Percentiles rank a stretch among this genome's conserved stretches.
Evolutionary conservation across 768 basidiomycete genomes (phyloP).

Genomic region (Boletus subcaerulescens): DNA sequence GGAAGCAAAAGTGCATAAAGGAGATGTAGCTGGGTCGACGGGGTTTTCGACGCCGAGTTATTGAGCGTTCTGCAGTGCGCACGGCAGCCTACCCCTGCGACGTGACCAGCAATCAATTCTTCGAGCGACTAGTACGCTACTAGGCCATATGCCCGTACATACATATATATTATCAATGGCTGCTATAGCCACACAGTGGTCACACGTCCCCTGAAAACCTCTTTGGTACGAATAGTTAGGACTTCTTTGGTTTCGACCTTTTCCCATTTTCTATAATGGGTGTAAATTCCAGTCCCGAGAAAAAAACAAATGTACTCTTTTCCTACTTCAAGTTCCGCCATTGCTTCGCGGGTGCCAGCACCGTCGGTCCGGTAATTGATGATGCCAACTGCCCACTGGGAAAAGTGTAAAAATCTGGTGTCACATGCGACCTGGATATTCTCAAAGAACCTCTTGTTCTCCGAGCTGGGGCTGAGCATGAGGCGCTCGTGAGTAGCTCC

Average conservation of each 20-base stretch:
- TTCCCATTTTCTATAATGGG: constrained; percentile 18
- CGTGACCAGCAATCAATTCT: not conserved
- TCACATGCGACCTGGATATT: constrained; percentile 15
- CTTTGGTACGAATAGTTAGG: constrained; percentile 17
- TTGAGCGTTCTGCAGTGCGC: not conserved
- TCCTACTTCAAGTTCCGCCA: constrained; percentile 11
- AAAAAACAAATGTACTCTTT: constrained; percentile 22
- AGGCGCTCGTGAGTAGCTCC: constrained; percentile 12
- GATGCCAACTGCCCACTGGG: constrained; percentile 24
- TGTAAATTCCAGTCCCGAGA: constrained; percentile 22
- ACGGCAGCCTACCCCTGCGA: not conserved
- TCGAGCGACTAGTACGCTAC: too few species aligned
- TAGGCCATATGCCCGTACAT: too few species aligned
- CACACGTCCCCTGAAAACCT: constrained; percentile 9
- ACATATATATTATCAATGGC: too few species aligned
- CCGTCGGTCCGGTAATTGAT: constrained; percentile 25
- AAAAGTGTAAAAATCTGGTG: constrained; percentile 18
- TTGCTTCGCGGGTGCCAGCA: constrained; percentile 4
- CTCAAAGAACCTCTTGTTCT: constrained; percentile 14
- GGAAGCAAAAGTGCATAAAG: not conserved
- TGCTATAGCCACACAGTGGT: constrained; percentile 20
- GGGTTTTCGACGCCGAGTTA: not conserved
- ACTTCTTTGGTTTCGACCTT: constrained; percentile 18
- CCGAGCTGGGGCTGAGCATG: constrained; percentile 10
- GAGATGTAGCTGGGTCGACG: not conserved